These are phyloP conservation scores for Cocos nucifera DNA, from an alignment of 176 grass and related monocot genomes.

Conservation along the genomic window DNA sequence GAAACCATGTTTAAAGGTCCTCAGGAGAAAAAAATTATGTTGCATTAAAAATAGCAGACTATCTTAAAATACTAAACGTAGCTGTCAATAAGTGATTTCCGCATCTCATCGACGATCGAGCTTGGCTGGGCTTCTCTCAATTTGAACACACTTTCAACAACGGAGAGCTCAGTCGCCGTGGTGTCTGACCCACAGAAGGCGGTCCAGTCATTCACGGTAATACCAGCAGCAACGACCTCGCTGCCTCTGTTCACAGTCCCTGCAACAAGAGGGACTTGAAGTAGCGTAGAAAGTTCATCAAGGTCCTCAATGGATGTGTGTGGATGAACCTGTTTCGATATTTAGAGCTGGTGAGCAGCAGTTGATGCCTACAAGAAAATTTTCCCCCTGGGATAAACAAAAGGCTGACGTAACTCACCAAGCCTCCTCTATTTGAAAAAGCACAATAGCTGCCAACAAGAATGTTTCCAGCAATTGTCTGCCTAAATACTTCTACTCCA, in stretches of 20 bases:
- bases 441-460: conserved; percentile 84
- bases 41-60: too few relatives aligned
- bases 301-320: conserved; percentile 97
- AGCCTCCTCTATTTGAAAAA: conserved; percentile 79
- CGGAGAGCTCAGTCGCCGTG: conserved; percentile 89
- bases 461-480: conserved; percentile 93
- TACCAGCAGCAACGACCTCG: conserved; percentile 79
- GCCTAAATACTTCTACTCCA: conserved; percentile 85
- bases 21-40: too few relatives aligned
- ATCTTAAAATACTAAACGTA: conserved; percentile 37
- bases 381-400: too few relatives aligned
- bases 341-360: too few relatives aligned
- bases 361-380: too few relatives aligned
- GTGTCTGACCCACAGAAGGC: conserved; percentile 94
- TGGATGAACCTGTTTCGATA: conserved; percentile 63
- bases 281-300: conserved; percentile 87
- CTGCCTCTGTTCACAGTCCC: conserved; percentile 97
- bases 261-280: conserved; percentile 91
- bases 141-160: conserved; percentile 92
- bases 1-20: too few relatives aligned
- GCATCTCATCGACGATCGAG: conserved; percentile 76
- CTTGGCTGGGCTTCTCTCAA: conserved; percentile 67
- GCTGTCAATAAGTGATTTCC: conserved; percentile 90
- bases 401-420: conserved; percentile 34
- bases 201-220: conserved; percentile 96